A percentile compares a stretch with the other conserved stretches of the same genome.
Evolutionary conservation across 106 monocot species (phyloP).

Genomic region (Alisma plantagoaquatica): DNA sequence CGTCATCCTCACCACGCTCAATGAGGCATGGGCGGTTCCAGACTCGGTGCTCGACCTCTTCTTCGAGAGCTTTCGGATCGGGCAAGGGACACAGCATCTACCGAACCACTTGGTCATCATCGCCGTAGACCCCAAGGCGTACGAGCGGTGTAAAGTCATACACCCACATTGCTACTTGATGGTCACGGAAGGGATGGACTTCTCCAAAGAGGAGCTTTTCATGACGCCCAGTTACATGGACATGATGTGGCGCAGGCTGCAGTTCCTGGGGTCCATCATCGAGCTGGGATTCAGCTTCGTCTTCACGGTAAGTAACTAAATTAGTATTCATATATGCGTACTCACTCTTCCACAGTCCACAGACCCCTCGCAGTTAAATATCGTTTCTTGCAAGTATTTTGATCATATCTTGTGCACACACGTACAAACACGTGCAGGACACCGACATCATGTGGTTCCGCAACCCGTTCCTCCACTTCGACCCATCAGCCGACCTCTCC

Average conservation of each 20-base stretch:
- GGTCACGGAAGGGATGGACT: constrained; percentile 8
- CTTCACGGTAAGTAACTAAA: constrained; percentile 27
- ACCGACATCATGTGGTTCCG: constrained; percentile 38
- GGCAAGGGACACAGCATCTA: constrained; percentile 19
- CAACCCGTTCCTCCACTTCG: constrained; percentile 25
- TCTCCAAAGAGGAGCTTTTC: constrained; percentile 17
- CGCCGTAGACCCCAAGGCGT: constrained; percentile 26
- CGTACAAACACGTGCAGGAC: too few species aligned
- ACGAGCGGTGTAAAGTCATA: constrained; percentile 13
- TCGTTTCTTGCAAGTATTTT: too few species aligned
- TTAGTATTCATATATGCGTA: too few species aligned
- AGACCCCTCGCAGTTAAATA: too few species aligned
- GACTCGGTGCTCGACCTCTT: constrained; percentile 27
- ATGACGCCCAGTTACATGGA: constrained; percentile 21
- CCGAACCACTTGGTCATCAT: constrained; percentile 32
- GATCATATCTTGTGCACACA: too few species aligned
- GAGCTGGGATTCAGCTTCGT: constrained; percentile 44
- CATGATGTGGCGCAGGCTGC: constrained; percentile 27
- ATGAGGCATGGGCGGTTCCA: constrained; percentile 21
- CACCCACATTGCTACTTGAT: constrained; percentile 20
- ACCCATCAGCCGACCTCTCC: constrained; percentile 3
- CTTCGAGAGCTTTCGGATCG: constrained; percentile 30
- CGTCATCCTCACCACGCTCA: constrained; percentile 32
- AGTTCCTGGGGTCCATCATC: constrained; percentile 18
- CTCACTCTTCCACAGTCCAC: too few species aligned